Base-by-base conservation (phyloP, 352 stramenopile genomes). In the Globisporangium cylindrosporum region DNA sequence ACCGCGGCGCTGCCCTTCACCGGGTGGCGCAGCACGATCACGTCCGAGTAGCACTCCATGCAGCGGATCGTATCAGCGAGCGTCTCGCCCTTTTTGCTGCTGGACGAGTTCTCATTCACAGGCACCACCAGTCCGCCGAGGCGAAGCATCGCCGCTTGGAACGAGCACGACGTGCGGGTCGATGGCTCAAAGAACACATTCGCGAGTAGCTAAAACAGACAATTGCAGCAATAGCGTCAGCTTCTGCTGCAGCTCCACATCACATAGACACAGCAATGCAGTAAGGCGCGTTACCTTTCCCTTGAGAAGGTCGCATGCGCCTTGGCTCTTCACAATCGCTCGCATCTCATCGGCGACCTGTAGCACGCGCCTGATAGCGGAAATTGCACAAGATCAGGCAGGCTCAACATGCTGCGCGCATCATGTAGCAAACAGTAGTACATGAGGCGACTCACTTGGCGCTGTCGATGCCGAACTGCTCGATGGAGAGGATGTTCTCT, bases 141-240 rank as follows among this genome's bases (percentile, higher is more conserved):
- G 29, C 97, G 88, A 65, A 98, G 81, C 94, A 99, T 99, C 24
- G 98, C 97, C 24, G 97, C 88, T 71, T 99, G 96, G 76, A 99
- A 99, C 58, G 95, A 99, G 78, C 95, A 99, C 69, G 89, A 97
- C 27, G 97, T 99, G 59, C 98, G 89, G 32, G 98, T 99, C 51
- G 94, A 99, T 25, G 97, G 96, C 85, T 99, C 98, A 77, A 98
- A 99, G 77, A 99, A 99, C 41, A 99, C 90, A 34, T 94, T 98
- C 14, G 92, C 97, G 55, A 99, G 78, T 41, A 99, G 78, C 79
- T 94, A 74, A 20, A 22, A 9, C 18, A 22, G 20, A 20, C 41
- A 51, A 5, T 5, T 6, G 6, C 43, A 51, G 18, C 43, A 24
- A 22, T 22, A 49, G 7, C 41, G 18, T 57, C 15, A 65, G 43